Base-by-base conservation (phyloP, 1,139 yeast species). In the Yamadazyma triangularis region DNA sequence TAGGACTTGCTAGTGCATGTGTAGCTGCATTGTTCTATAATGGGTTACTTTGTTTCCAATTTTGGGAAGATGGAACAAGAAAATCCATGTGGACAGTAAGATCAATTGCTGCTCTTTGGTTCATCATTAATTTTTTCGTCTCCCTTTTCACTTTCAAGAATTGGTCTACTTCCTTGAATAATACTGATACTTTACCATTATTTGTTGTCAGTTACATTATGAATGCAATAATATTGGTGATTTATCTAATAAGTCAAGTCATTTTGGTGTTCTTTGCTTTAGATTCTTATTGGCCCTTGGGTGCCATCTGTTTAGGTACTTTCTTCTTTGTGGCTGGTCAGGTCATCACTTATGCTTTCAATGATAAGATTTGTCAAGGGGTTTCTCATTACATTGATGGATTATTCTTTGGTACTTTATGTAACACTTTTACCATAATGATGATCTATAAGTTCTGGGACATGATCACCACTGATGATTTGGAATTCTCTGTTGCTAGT, bases 381-480 rank as follows among this genome's bases (percentile, higher is more conserved):
- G 77, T 84, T 27, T 75, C 79, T 28, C 98, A 91, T 56, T 91
- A 89, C 53, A 69, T 88, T 16, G 98, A 91, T 49, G 97, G 97
- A 1, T 58, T 87, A 21, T 83, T 89, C 53, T 85, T 89, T 50
- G 94, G 89, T 15, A 73, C 93, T 21, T 49, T 86, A 27, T 77
- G 95, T 50, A 86, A 85, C 52, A 55, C 87, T 30, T 84, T 87
- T 48, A 73, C 95, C 6, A 64, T 83, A 34, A 88, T 91, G 95
- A 89, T 91, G 97, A 68, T 89, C 34, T 89, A 88, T 65, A 89
- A 91, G 59, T 86, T 79, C 47, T 91, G 97, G 96, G 96, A 89
- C 50, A 85, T 87, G 76, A 82, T 91, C 33, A 91, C 97, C n/a
- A 77, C 80, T 37, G 97, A 91, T 50, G 97, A 91, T 55, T 76